Evolutionary conservation across 2,329 filamentous ascomycete genomes (phyloP).

Genomic region (Fusarium marasasianum): DNA sequence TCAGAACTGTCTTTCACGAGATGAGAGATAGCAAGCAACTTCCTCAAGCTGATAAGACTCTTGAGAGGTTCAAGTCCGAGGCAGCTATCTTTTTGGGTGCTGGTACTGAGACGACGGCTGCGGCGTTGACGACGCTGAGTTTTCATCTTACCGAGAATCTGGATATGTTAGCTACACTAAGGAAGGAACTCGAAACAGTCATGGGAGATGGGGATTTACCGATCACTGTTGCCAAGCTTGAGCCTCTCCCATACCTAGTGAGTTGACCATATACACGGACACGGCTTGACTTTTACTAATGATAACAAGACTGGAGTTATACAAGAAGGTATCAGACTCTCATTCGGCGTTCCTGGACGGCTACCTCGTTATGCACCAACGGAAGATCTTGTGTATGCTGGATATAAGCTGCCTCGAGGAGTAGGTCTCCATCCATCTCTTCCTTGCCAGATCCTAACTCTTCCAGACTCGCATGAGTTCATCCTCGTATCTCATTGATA

Average conservation of each 20-base stretch:
- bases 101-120: not conserved
- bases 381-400: not conserved
- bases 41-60: not conserved
- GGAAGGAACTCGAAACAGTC: not conserved
- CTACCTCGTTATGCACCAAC: not conserved
- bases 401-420: not conserved
- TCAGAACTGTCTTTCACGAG: not conserved
- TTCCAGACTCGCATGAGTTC: not conserved
- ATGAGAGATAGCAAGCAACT: conserved; percentile 7
- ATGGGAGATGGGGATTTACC: not conserved
- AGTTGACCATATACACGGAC: not conserved
- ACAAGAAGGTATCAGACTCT: not conserved
- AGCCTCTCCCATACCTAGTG: not conserved
- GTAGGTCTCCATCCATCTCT: not conserved
- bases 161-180: not conserved
- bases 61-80: not conserved
- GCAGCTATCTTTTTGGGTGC: not conserved
- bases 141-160: not conserved
- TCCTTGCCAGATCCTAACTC: accelerated
- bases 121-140: not conserved
- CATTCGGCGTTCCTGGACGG: not conserved
- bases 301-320: not conserved
- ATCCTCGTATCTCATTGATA: not conserved
- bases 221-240: not conserved
- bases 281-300: not conserved